These are phyloP conservation scores for Colletotrichum spaethianum DNA, from an alignment of 2,329 filamentous ascomycete species.

Conservation along the genomic window DNA sequence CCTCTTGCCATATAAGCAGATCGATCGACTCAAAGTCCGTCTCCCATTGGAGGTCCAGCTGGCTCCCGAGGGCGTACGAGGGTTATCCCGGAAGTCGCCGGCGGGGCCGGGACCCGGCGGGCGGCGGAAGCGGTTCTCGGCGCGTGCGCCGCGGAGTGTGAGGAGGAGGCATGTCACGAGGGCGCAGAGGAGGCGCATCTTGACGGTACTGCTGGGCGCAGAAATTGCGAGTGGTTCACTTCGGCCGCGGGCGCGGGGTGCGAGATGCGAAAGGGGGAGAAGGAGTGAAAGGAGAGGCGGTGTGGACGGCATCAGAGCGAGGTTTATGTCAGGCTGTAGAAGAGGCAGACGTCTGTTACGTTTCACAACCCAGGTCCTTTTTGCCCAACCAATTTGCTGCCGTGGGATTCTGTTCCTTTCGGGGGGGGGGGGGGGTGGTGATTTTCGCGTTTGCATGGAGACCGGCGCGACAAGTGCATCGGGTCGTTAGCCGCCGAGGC, in stretches of 20 bases:
- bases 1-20: neutral
- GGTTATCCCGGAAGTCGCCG: conserved; percentile 10
- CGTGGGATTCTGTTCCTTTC: too few species aligned
- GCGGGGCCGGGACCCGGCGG: neutral
- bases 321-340: too few species aligned
- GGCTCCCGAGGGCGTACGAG: neutral
- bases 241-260: too few species aligned
- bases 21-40: neutral
- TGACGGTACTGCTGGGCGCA: neutral
- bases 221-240: too few species aligned
- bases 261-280: too few species aligned
- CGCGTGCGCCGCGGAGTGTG: neutral
- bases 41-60: neutral
- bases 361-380: too few species aligned
- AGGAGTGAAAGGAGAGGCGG: too few species aligned
- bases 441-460: neutral
- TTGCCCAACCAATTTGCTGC: too few species aligned
- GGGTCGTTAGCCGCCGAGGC: neutral
- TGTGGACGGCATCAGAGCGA: too few species aligned
- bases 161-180: neutral
- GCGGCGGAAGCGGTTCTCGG: conserved; percentile 5
- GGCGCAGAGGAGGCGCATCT: neutral
- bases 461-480: too few species aligned
- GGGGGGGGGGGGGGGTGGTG: too few species aligned
- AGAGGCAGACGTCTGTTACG: too few species aligned